phyloP scores from a whole-genome alignment of 2,329 filamentous ascomycete species.

The Phyllosticta citribraziliensis region DNA sequence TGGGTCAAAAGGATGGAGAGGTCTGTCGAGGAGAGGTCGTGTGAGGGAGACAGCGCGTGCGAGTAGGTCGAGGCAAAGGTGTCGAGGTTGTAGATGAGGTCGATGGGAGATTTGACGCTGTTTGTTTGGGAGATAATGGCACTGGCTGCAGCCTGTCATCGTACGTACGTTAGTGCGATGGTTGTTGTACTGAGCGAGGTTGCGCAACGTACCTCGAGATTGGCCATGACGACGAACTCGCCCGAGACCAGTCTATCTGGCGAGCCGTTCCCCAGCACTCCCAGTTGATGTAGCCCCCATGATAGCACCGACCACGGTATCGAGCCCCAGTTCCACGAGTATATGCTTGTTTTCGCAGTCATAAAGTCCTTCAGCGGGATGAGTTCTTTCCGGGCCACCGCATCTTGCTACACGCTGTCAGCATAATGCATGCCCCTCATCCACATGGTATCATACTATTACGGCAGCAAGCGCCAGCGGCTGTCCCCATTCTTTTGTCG shows the following conservation, averaged over 20 bases:
- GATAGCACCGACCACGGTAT: conserved; percentile 60
- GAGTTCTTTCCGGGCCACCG: conserved; percentile 57
- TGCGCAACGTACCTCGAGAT: conserved; percentile 41
- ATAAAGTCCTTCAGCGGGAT: conserved; percentile 63
- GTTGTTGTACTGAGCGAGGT: background rate
- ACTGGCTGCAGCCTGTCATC: conserved; percentile 28
- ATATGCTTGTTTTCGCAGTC: conserved; percentile 57
- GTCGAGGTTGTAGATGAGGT: conserved; percentile 25
- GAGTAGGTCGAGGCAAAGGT: conserved; percentile 26
- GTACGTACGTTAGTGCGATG: background rate
- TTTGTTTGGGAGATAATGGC: conserved; percentile 27
- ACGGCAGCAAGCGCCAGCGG: conserved; percentile 74
- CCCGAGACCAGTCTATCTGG: conserved; percentile 51
- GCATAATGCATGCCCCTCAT: background rate
- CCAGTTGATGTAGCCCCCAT: conserved; percentile 67
- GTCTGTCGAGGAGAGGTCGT: conserved; percentile 43
- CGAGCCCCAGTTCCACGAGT: conserved; percentile 57
- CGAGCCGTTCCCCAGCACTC: conserved; percentile 42
- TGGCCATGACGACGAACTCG: conserved; percentile 56
- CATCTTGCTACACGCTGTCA: conserved; percentile 47
- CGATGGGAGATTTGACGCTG: conserved; percentile 23
- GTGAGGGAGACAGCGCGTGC: conserved; percentile 18
- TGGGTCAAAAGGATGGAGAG: conserved; percentile 59
- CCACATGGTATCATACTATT: conserved; percentile 37
- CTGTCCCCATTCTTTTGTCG: conserved; percentile 67